Evolutionary conservation across 2,329 filamentous ascomycete genomes (phyloP).

Genomic region (Cladosporium austrohemisphaericum): DNA sequence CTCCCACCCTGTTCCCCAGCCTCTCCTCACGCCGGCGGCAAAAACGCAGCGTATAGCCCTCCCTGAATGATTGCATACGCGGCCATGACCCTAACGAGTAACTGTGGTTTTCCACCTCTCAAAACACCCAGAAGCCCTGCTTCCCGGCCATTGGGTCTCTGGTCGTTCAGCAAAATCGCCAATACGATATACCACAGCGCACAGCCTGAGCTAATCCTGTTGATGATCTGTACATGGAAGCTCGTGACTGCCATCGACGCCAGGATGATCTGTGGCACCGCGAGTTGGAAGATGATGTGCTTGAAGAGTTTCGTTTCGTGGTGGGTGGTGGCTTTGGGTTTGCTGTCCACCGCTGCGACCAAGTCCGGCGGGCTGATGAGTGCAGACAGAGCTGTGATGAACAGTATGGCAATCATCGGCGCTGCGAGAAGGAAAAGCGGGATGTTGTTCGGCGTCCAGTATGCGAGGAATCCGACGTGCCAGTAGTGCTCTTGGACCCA

Average conservation of each 20-base stretch:
- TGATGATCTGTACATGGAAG: slow-evolving; percentile 94
- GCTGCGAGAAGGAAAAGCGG: slow-evolving; percentile 81
- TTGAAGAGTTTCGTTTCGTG: background rate
- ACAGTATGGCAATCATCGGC: slow-evolving; percentile 69
- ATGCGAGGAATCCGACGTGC: slow-evolving; percentile 81
- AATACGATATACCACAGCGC: slow-evolving; percentile 86
- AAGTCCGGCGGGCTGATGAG: slow-evolving; percentile 6
- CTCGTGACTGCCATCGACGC: slow-evolving; percentile 68
- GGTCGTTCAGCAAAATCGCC: slow-evolving; percentile 44
- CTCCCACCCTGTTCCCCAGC: too few relatives aligned
- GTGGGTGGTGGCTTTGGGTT: background rate
- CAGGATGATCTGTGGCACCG: slow-evolving; percentile 68
- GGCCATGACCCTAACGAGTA: slow-evolving; percentile 61
- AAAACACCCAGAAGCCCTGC: background rate
- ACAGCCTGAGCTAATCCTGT: slow-evolving; percentile 80
- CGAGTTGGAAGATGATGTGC: slow-evolving; percentile 53
- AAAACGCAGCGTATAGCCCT: slow-evolving; percentile 79
- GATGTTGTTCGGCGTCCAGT: slow-evolving; percentile 84
- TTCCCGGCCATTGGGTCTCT: slow-evolving; percentile 7
- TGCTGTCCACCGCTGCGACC: background rate
- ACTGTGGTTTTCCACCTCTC: background rate
- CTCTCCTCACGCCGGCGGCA: slow-evolving; percentile 85
- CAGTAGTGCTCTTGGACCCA: slow-evolving; percentile 91
- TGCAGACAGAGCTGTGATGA: slow-evolving; percentile 52
- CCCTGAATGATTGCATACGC: slow-evolving; percentile 82